These are phyloP conservation scores for Dianthus caryophyllus DNA, from an alignment of 148 eudicot genomes.

Conservation along the genomic window DNA sequence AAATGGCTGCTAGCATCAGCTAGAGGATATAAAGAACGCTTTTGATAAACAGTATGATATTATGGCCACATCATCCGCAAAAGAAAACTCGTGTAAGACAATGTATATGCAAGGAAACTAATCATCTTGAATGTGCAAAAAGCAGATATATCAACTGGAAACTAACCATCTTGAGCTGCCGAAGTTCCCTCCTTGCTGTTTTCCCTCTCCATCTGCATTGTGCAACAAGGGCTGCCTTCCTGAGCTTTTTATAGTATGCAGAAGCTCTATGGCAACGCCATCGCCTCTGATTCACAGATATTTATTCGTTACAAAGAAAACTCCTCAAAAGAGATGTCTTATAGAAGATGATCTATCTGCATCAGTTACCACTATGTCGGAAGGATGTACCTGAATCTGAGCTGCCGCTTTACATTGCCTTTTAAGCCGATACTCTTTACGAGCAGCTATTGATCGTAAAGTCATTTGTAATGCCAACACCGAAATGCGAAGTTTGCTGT, in stretches of 20 bases:
- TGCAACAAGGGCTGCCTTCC: conserved; percentile 61
- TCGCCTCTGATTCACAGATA: conserved; percentile 37
- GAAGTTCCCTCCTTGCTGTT: conserved; percentile 61
- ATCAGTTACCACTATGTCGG: conserved; percentile 9
- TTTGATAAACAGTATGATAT: too few relatives aligned
- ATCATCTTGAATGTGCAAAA: not conserved
- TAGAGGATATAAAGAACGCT: too few relatives aligned
- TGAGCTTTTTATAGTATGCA: conserved; percentile 60
- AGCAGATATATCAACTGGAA: conserved; percentile 3
- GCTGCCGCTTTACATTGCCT: conserved; percentile 71
- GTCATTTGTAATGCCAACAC: conserved; percentile 66
- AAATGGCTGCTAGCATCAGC: too few relatives aligned
- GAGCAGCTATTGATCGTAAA: conserved; percentile 73
- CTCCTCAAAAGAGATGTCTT: not conserved
- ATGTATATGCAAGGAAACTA: not conserved
- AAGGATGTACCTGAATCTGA: conserved; percentile 56
- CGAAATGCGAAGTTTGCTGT: conserved; percentile 45
- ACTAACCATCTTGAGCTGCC: conserved; percentile 87
- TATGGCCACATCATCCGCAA: too few relatives aligned
- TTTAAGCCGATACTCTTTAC: conserved; percentile 49
- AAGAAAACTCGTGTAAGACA: conserved; percentile 1
- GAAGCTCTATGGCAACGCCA: conserved; percentile 81
- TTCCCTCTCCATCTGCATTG: conserved; percentile 94
- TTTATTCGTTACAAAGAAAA: conserved; percentile 16
- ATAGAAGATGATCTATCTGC: conserved; percentile 7